Base-by-base conservation (phyloP, 257 asterid genomes). In the Haberlea rhodopensis region DNA sequence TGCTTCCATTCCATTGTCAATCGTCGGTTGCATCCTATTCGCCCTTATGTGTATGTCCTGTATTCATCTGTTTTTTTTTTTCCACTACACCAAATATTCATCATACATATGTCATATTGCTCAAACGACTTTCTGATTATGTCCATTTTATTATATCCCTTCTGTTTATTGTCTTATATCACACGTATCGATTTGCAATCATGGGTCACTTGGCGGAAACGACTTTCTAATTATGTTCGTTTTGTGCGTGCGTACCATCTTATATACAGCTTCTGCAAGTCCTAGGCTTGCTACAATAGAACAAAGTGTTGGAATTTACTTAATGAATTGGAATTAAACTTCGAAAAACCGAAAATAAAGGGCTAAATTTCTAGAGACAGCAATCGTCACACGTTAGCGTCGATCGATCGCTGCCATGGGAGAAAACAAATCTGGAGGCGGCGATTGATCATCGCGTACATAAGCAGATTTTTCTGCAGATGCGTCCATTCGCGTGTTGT, bases 1-100 rank as follows among this genome's bases (percentile, higher is more conserved):
- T 49, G 99, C 99, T 59, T 94, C 99, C 25, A 87, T 94, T 60
- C 99, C 97, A 16, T 81, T 90, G 67, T 96, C 99, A 7, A 94
- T 94, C 3, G 77, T 94, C 19, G 99, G 97, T 62, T 90, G 97
- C 46, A 83, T 90, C 77, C 76, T 90, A 34, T 94, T 94, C 48
- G 95, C 85, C 48, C 82, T 85, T 57, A 87, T 89, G 97, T 92
- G 97, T 92, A 82, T 2, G 96, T 67, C 27, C 48, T 40, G 18
- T 40, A 11, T 40, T 40, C 18, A 5, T 37, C 46, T 37, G 46
- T 40, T 40, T n/a, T 40, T 40, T 0, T 40, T 40, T 40, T 16
- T 34, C 48, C 48, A 40, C 48, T 3, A 13, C 6, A n/a, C 48
- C 3, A 40, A 40, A 8, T 10, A 9, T 34, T 34, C 2, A 4